These are phyloP conservation scores for Hypoxylon intermedium DNA, from an alignment of 495 filamentous ascomycete genomes.

Conservation along the genomic window DNA sequence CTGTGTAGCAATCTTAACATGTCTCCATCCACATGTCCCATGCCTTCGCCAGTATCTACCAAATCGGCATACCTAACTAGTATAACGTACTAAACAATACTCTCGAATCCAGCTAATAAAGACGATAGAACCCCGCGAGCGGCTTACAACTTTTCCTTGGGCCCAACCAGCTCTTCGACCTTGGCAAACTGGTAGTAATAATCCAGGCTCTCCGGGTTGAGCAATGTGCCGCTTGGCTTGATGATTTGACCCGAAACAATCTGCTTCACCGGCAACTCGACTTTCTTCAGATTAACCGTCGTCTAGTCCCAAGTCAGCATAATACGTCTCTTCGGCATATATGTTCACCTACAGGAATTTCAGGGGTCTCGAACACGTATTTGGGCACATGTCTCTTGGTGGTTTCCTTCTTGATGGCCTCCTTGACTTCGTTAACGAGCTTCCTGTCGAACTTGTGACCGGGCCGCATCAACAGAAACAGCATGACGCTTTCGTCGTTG, in stretches of 20 bases:
- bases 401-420: slow-evolving; percentile 65
- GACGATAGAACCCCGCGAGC: too few relatives aligned
- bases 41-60: too few relatives aligned
- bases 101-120: too few relatives aligned
- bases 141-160: slow-evolving; percentile 56
- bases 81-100: too few relatives aligned
- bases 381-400: slow-evolving; percentile 78
- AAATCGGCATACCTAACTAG: too few relatives aligned
- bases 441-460: slow-evolving; percentile 60
- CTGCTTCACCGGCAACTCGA: slow-evolving; percentile 84
- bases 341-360: slow-evolving; percentile 71
- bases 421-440: slow-evolving; percentile 68
- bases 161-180: slow-evolving; percentile 66
- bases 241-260: slow-evolving; percentile 78
- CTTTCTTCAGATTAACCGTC: slow-evolving; percentile 85
- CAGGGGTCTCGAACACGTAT: slow-evolving; percentile 79
- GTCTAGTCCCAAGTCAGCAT: slow-evolving; percentile 55
- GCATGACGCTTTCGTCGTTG: slow-evolving; percentile 73
- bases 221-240: slow-evolving; percentile 76
- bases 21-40: too few relatives aligned
- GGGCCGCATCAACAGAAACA: slow-evolving; percentile 76
- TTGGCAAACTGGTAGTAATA: slow-evolving; percentile 84
- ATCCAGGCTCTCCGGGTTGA: slow-evolving; percentile 75
- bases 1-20: too few relatives aligned
- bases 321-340: neutral